Evolutionary conservation across 495 filamentous ascomycete genomes (phyloP), one percentile per base, ranked within the genome.

Genomic region (Trichoderma reesei): DNA sequence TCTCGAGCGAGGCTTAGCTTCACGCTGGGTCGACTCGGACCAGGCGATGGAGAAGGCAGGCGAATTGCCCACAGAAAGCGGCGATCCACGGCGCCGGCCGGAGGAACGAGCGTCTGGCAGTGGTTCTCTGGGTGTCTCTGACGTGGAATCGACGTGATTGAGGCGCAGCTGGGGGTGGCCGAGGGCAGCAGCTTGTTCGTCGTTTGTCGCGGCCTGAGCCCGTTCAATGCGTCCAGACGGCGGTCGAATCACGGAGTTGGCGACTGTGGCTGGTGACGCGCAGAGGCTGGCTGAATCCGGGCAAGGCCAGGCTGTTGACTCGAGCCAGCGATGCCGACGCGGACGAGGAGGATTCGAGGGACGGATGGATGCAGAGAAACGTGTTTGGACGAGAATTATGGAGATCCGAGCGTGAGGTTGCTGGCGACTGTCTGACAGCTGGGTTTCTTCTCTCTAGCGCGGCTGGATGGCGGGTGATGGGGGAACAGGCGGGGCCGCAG

Each of bases 381-480:
- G 46, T 54, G 46, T 44, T 16, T 56, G 51, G 51, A 34, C 20
- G 51, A 56, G 26, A 56, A 56, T 33, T 56, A 56, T 56, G 51
- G 51, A 26, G 51, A n/a, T 18, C n/a, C 1, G 26, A 26, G 26
- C 26, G 26, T 39, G 38, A 39, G 38, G 38, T 11, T 39, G 11
- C 3, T 39, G 38, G 38, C 3, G 38, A 39, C 38, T 7, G 11
- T 39, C 6, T 39, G 38, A 7, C 38, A 39, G n/a, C 9, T 48
- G 18, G 18, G 3, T 48, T 48, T 48, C 20, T 18, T 20, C 42
- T 13, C 14, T 48, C n/a, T 48, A 48, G 44, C 44, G 44, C 26
- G 26, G 26, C 26, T 26, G 26, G 26, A 26, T 26, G 26, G 26
- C 26, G 26, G 26, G n/a, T 6, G 18, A 9, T 20, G 18, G 44